Evolutionary conservation across 768 basidiomycete genomes (phyloP).

Genomic region (Omphalotus guepiniiformis): DNA sequence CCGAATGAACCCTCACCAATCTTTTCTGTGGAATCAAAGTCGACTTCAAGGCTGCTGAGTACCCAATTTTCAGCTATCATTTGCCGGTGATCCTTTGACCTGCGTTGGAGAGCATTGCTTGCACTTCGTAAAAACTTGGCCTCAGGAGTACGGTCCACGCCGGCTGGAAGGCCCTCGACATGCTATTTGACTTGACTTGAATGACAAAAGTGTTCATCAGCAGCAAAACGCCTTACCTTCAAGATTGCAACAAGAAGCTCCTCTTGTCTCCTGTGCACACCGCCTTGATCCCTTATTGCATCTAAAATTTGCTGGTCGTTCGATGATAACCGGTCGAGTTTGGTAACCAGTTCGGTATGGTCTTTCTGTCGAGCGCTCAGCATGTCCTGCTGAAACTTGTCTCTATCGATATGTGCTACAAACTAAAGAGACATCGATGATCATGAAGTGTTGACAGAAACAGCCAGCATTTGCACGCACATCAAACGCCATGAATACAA

Average conservation of each 20-base stretch:
- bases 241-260: neutral
- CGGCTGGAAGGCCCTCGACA: too few species aligned
- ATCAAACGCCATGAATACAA: neutral
- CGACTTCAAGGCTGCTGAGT: conserved; percentile 14
- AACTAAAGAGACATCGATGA: neutral
- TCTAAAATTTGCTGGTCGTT: neutral
- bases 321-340: neutral
- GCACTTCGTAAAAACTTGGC: neutral
- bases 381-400: neutral
- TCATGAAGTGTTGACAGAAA: neutral
- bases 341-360: neutral
- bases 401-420: neutral
- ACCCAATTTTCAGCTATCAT: neutral
- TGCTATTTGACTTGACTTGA: neutral
- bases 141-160: neutral
- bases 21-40: conserved; percentile 3
- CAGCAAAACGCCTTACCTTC: neutral
- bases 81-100: neutral
- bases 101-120: neutral
- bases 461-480: neutral
- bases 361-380: neutral
- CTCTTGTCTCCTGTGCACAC: neutral
- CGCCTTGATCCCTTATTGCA: neutral
- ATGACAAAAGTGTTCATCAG: neutral
- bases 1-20: conserved; percentile 16